Evolutionary conservation across 129 eudicot species (phyloP).

Genomic region (Chrysanthemum lavandulifolium): DNA sequence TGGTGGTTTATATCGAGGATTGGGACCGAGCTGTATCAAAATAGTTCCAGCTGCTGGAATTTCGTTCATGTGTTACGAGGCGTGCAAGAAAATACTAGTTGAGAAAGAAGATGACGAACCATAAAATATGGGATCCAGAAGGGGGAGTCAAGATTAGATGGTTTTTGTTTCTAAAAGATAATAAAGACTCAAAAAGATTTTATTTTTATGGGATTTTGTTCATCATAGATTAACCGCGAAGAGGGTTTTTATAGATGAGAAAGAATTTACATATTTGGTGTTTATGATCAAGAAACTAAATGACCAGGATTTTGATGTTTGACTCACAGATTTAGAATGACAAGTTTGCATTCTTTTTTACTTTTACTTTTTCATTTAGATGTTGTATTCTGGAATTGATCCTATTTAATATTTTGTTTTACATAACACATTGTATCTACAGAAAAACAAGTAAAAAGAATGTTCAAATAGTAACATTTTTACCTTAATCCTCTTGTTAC

Average conservation of each 20-base stretch:
- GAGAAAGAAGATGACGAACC: conserved; percentile 58
- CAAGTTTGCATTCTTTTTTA: background rate
- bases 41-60: conserved; percentile 92
- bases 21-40: conserved; percentile 87
- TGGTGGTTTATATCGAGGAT: conserved; percentile 63
- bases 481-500: too few species aligned
- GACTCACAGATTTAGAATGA: conserved; percentile 3
- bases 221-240: background rate
- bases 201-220: conserved; percentile 19
- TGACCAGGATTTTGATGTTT: conserved; percentile 6
- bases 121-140: background rate
- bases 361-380: too few species aligned
- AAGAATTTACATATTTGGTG: background rate
- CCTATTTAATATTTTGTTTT: too few species aligned
- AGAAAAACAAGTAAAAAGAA: too few species aligned
- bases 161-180: conserved; percentile 13
- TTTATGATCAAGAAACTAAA: background rate
- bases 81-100: conserved; percentile 71
- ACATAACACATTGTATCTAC: too few species aligned
- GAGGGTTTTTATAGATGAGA: conserved; percentile 7
- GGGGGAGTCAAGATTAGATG: background rate
- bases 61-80: conserved; percentile 95
- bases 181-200: conserved; percentile 24
- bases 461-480: too few species aligned
- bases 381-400: too few species aligned